These are phyloP conservation scores for Pseudonitzschia multistriata DNA, from an alignment of 108 stramenopile genomes.

Conservation along the genomic window DNA sequence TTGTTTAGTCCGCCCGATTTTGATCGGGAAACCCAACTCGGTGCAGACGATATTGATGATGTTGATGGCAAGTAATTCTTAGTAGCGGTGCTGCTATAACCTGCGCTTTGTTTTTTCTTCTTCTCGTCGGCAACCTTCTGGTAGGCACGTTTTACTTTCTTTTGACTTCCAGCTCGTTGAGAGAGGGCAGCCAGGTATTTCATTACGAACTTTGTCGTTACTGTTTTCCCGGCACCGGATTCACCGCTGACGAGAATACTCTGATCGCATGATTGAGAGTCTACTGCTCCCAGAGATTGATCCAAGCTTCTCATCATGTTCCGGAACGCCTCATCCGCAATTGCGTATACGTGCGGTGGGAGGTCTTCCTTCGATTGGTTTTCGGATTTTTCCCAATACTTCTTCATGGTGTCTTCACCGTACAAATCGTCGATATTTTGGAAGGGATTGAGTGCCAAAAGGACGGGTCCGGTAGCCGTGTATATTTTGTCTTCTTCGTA, in stretches of 20 bases:
- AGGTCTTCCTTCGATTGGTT: constrained; percentile 31
- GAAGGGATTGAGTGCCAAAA: constrained; percentile 95
- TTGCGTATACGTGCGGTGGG: constrained; percentile 94
- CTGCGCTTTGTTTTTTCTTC: constrained; percentile 8
- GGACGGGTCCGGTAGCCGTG: constrained; percentile 90
- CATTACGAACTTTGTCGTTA: constrained; percentile 97
- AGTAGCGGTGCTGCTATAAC: not conserved
- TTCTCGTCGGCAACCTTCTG: constrained; percentile 36
- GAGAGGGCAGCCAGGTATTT: constrained; percentile 83
- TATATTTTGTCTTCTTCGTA: constrained; percentile 84
- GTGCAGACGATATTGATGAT: constrained; percentile 6
- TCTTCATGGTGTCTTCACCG: constrained; percentile 63
- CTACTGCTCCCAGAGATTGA: constrained; percentile 24
- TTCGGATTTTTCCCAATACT: constrained; percentile 62
- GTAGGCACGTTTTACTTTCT: constrained; percentile 42
- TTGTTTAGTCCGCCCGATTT: constrained; percentile 2
- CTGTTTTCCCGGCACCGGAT: constrained; percentile 97
- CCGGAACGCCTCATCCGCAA: constrained; percentile 89
- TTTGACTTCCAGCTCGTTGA: constrained; percentile 49
- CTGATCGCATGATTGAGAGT: constrained; percentile 31
- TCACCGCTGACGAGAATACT: constrained; percentile 88
- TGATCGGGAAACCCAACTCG: constrained; percentile 7
- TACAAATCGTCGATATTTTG: constrained; percentile 61
- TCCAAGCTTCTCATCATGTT: constrained; percentile 79
- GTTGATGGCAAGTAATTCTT: constrained; percentile 18